Percentiles rank a stretch among this genome's conserved stretches.
Conservation (phyloP, 768 basidiomycete species). For the Lyophyllum atratum region DNA sequence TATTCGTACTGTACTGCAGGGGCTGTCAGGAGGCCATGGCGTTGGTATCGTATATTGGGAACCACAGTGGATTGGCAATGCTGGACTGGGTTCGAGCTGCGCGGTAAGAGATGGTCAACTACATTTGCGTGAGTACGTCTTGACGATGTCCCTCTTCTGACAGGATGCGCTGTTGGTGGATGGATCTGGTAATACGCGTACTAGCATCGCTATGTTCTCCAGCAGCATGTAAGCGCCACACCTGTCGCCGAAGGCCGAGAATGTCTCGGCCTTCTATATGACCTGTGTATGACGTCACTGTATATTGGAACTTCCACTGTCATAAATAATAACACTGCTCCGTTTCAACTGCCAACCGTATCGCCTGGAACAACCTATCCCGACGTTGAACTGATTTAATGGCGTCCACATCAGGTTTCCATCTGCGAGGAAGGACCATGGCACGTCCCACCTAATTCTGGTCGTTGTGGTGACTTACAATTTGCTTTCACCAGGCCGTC, state of each 20-base stretch:
- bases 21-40: slow-evolving; percentile 49
- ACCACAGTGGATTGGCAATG: slow-evolving; percentile 64
- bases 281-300: slow-evolving; percentile 4
- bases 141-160: background rate
- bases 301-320: background rate
- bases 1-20: slow-evolving; percentile 47
- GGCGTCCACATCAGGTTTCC: background rate
- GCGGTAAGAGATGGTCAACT: slow-evolving; percentile 28
- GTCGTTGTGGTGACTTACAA: background rate
- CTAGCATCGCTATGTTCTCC: slow-evolving; percentile 41
- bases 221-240: slow-evolving; percentile 28
- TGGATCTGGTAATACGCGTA: slow-evolving; percentile 43
- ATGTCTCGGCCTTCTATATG: background rate
- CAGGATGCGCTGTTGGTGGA: slow-evolving; percentile 55
- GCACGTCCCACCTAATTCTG: background rate
- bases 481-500: slow-evolving; percentile 25
- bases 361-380: no score
- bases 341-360: no score
- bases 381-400: background rate
- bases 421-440: slow-evolving; percentile 21
- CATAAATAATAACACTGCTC: no score
- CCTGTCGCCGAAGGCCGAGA: background rate
- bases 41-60: slow-evolving; percentile 65
- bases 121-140: background rate
- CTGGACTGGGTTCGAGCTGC: slow-evolving; percentile 44